Evolutionary conservation across 176 grass and related monocot species (phyloP).

Genomic region (Bolboschoenus planiculmis): DNA sequence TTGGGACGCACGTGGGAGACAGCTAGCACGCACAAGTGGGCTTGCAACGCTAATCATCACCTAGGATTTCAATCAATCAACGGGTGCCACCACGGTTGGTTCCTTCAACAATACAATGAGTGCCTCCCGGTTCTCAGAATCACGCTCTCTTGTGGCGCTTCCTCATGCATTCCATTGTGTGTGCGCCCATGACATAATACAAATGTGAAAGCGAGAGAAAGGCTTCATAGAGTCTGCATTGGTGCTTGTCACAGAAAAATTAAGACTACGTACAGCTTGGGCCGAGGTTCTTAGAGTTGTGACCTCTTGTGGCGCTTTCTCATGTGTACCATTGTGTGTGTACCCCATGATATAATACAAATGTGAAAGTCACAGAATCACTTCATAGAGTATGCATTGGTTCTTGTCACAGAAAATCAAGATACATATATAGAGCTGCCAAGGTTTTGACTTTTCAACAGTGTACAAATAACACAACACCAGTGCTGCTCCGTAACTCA

Average conservation of each 20-base stretch:
- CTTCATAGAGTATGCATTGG: background rate
- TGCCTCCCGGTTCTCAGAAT: background rate
- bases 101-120: background rate
- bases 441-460: background rate
- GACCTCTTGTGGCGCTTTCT: no score
- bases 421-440: background rate
- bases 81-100: background rate
- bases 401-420: background rate
- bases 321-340: no score
- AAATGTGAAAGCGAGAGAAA: no score
- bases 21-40: slow-evolving; percentile 24
- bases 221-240: no score
- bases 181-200: background rate
- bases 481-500: background rate
- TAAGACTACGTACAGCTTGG: no score
- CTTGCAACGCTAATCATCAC: slow-evolving; percentile 7
- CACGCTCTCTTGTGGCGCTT: background rate
- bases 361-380: background rate
- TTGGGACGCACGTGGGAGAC: slow-evolving; percentile 23
- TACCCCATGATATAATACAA: no score
- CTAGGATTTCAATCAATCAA: slow-evolving; percentile 7
- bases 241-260: no score
- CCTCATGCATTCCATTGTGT: background rate
- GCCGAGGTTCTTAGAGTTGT: no score
- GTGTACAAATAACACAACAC: background rate